A percentile compares a stretch with the other conserved stretches of the same genome.
phyloP scores from a whole-genome alignment of 192 early-diverging fungal genomes.

The Fimicolochytrium jonesii region DNA sequence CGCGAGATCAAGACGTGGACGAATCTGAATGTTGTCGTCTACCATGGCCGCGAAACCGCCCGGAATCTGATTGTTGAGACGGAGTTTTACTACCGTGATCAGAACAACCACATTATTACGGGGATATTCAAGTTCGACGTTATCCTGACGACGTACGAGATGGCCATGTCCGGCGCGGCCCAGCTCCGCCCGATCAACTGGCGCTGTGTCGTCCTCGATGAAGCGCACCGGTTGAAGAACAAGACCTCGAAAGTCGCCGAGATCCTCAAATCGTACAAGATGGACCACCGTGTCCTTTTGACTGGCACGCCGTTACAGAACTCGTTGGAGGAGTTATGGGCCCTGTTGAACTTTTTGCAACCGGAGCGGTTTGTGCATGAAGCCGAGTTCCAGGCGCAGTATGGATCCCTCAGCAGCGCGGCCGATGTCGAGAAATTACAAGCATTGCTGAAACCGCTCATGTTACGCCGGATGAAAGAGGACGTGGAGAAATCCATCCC shows the following conservation, averaged over 20 bases:
- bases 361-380: constrained; percentile 67
- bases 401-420: constrained; percentile 62
- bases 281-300: constrained; percentile 73
- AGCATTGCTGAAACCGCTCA: constrained; percentile 71
- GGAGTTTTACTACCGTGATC: constrained; percentile 70
- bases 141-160: constrained; percentile 59
- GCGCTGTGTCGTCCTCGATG: constrained; percentile 73
- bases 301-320: constrained; percentile 87
- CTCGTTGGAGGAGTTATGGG: constrained; percentile 76
- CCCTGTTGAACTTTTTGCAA: constrained; percentile 75
- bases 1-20: constrained; percentile 75
- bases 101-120: constrained; percentile 22
- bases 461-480: constrained; percentile 84
- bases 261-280: constrained; percentile 65
- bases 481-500: constrained; percentile 86
- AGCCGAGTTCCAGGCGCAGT: constrained; percentile 62
- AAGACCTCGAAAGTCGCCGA: constrained; percentile 74
- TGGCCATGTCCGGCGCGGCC: constrained; percentile 56
- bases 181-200: constrained; percentile 70
- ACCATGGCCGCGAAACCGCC: constrained; percentile 65
- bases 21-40: constrained; percentile 67
- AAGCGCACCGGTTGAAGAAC: constrained; percentile 85
- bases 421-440: constrained; percentile 78
- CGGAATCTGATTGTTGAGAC: constrained; percentile 77
- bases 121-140: constrained; percentile 54